Evolutionary conservation across 139 green algal genomes (phyloP).

Genomic region (Penium margaritaceum): DNA sequence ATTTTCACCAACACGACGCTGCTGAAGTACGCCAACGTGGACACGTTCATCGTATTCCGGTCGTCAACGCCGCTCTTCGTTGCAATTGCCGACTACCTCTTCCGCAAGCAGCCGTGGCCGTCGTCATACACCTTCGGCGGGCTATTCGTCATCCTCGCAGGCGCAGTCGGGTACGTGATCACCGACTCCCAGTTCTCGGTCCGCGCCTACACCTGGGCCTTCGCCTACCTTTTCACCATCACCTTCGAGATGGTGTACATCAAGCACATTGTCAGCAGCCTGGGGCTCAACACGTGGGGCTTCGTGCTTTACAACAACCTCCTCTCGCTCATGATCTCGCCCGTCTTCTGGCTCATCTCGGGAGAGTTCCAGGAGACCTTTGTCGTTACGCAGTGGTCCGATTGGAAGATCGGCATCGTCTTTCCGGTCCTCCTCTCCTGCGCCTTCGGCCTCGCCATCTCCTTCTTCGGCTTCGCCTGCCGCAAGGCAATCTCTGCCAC

Average conservation of each 20-base stretch:
- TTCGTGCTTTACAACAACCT: conserved; percentile 47
- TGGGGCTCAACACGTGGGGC: conserved; percentile 43
- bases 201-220: conserved; percentile 40
- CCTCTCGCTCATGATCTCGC: conserved; percentile 34
- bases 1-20: conserved; percentile 48
- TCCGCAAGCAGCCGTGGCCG: conserved; percentile 35
- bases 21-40: conserved; percentile 43
- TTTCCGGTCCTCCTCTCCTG: conserved; percentile 60
- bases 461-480: conserved; percentile 63
- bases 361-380: conserved; percentile 20
- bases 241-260: conserved; percentile 48
- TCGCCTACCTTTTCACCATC: conserved; percentile 47
- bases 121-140: conserved; percentile 15
- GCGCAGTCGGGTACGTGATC: conserved; percentile 41
- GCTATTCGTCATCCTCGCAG: conserved; percentile 29
- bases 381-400: neutral
- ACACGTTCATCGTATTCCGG: conserved; percentile 47
- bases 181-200: conserved; percentile 31
- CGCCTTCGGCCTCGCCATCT: conserved; percentile 61
- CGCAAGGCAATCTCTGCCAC: conserved; percentile 63
- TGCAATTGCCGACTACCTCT: conserved; percentile 29
- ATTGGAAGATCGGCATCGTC: neutral
- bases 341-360: conserved; percentile 37
- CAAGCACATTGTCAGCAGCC: conserved; percentile 45
- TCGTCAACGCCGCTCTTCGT: conserved; percentile 43